These are phyloP conservation scores for Leishmania aethiopica DNA, from an alignment of 208 protist genomes.

Conservation along the genomic window DNA sequence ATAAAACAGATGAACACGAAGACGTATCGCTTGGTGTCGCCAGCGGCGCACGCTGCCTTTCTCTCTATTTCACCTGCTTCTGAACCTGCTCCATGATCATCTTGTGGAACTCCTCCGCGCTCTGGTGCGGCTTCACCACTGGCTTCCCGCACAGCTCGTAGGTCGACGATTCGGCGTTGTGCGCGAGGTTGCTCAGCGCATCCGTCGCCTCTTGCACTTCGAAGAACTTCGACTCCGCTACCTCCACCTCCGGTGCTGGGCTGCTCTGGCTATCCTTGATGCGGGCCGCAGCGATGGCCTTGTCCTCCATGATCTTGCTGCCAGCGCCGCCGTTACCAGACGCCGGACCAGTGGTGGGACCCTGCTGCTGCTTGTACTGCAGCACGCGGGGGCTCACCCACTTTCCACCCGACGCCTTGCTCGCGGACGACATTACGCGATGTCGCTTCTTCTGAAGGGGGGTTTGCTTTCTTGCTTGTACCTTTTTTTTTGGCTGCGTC, in stretches of 20 bases:
- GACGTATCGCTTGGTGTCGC: neutral
- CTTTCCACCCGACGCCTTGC: slow-evolving; percentile 24
- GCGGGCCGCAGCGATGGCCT: slow-evolving; percentile 44
- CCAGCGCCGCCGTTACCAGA: slow-evolving; percentile 20
- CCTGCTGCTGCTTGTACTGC: slow-evolving; percentile 44
- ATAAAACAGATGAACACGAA: neutral
- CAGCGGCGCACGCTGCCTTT: neutral
- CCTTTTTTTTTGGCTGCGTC: neutral
- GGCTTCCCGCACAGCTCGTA: slow-evolving; percentile 40
- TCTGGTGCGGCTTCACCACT: slow-evolving; percentile 33
- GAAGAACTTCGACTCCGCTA: slow-evolving; percentile 59
- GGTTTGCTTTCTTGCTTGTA: neutral
- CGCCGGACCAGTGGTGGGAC: slow-evolving; percentile 18
- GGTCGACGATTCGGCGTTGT: slow-evolving; percentile 47
- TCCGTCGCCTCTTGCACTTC: slow-evolving; percentile 84
- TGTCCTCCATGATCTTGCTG: slow-evolving; percentile 59
- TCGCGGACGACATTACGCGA: slow-evolving; percentile 11
- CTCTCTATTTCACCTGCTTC: slow-evolving; percentile 25
- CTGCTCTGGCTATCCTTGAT: slow-evolving; percentile 40
- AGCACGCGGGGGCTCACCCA: slow-evolving; percentile 41
- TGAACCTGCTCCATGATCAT: slow-evolving; percentile 41
- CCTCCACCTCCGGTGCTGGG: slow-evolving; percentile 34
- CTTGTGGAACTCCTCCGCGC: slow-evolving; percentile 39
- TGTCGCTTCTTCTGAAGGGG: neutral
- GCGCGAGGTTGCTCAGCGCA: slow-evolving; percentile 82